These are phyloP conservation scores for Ascochyta lentis DNA, from an alignment of 2,329 filamentous ascomycete genomes.

Conservation along the genomic window DNA sequence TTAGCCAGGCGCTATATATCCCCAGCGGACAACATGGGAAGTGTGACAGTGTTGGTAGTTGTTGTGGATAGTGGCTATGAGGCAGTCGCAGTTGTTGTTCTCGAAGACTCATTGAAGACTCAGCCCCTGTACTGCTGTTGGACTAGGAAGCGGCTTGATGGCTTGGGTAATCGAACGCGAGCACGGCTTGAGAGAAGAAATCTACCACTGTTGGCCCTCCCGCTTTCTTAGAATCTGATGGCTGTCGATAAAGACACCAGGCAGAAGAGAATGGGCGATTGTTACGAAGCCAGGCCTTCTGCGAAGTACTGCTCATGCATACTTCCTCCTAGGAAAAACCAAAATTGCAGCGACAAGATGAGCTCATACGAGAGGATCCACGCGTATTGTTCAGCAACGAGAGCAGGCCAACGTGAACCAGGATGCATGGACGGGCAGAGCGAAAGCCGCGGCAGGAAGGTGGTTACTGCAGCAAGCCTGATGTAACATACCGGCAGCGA, in stretches of 20 bases:
- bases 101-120: not conserved
- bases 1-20: too few relatives aligned
- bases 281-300: constrained; percentile 24
- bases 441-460: constrained; percentile 12
- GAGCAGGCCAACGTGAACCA: constrained; percentile 21
- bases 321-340: constrained; percentile 30
- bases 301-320: constrained; percentile 27
- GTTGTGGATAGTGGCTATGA: not conserved
- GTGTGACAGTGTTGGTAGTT: not conserved
- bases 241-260: constrained; percentile 24
- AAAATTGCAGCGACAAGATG: constrained; percentile 23
- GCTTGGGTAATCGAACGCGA: constrained; percentile 39
- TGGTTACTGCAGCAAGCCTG: constrained; percentile 5
- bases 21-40: too few relatives aligned
- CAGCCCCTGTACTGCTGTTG: constrained; percentile 30
- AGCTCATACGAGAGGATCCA: constrained; percentile 22
- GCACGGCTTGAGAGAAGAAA: constrained; percentile 20
- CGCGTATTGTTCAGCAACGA: constrained; percentile 23
- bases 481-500: constrained; percentile 1
- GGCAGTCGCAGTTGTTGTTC: not conserved
- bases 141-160: constrained; percentile 37
- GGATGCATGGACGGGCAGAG: constrained; percentile 4
- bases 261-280: constrained; percentile 22
- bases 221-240: constrained; percentile 28
- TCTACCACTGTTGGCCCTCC: constrained; percentile 34